phyloP scores from a whole-genome alignment of 306 rosid species.

The Crotalaria pallida region DNA sequence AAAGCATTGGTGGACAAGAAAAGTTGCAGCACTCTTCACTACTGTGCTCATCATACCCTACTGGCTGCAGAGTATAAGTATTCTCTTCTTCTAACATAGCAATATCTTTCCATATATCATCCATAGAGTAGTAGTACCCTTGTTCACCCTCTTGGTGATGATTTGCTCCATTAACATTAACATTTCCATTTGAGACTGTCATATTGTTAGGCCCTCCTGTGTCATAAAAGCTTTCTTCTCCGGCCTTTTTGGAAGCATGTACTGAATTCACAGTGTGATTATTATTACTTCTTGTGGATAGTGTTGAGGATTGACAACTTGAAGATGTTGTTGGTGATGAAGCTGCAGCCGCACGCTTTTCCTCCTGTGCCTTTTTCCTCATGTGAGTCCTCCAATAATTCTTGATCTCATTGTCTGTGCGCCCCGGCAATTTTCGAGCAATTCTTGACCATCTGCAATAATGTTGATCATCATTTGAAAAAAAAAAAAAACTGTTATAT shows the following conservation, averaged over 20 bases:
- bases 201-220: conserved; percentile 46
- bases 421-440: conserved; percentile 85
- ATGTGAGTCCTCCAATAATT: conserved; percentile 89
- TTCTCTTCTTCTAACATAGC: conserved; percentile 40
- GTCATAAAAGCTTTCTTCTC: conserved; percentile 71
- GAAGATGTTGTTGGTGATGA: conserved; percentile 35
- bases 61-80: conserved; percentile 4
- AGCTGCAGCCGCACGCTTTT: conserved; percentile 29
- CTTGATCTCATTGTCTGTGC: conserved; percentile 97
- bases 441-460: conserved; percentile 95
- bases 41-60: conserved; percentile 20
- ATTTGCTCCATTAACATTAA: conserved; percentile 13
- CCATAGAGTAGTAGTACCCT: conserved; percentile 63
- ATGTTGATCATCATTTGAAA: not conserved
- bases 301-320: conserved; percentile 33
- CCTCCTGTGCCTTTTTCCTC: conserved; percentile 87
- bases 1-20: conserved; percentile 35
- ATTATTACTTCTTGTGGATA: conserved; percentile 37
- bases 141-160: conserved; percentile 7
- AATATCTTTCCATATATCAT: conserved; percentile 95
- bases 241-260: conserved; percentile 34
- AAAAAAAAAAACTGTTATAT: not conserved
- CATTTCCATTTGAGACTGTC: conserved; percentile 13
- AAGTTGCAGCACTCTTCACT: conserved; percentile 34
- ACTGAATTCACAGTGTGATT: conserved; percentile 42